Conservation (phyloP, 352 stramenopile genomes). For the Pythium myriotylum region DNA sequence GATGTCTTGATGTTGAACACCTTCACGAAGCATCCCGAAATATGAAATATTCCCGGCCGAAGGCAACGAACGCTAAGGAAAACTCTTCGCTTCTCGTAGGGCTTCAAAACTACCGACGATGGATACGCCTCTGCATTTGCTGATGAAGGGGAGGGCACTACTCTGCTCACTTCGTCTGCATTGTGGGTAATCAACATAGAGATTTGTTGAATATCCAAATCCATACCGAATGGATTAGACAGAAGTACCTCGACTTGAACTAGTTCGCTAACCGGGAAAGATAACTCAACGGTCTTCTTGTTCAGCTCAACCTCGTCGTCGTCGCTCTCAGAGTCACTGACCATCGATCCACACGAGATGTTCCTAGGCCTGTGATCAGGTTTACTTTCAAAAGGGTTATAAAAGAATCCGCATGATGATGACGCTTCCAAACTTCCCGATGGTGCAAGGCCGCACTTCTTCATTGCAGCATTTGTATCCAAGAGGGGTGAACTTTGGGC, state of each 20-base stretch:
- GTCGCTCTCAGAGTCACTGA: constrained; percentile 16
- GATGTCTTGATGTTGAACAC: constrained; percentile 64
- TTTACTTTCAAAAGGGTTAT: constrained; percentile 41
- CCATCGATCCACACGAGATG: background rate
- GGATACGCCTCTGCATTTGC: constrained; percentile 58
- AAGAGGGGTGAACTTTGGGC: constrained; percentile 39
- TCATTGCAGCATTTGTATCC: constrained; percentile 35
- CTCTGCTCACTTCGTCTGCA: background rate
- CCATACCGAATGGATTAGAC: constrained; percentile 72
- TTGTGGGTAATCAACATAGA: constrained; percentile 43
- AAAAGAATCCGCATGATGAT: constrained; percentile 31
- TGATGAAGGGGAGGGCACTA: background rate
- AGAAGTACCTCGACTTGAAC: constrained; percentile 61
- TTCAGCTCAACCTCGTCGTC: constrained; percentile 18
- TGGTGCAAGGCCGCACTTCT: constrained; percentile 34
- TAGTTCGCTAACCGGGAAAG: constrained; percentile 57
- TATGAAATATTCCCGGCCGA: constrained; percentile 36
- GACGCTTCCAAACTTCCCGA: constrained; percentile 6
- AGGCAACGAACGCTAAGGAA: constrained; percentile 52
- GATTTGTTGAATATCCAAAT: constrained; percentile 63
- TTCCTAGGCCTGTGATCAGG: background rate
- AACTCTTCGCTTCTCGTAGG: constrained; percentile 63
- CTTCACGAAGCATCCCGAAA: constrained; percentile 67
- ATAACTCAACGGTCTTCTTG: constrained; percentile 33
- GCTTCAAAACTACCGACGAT: constrained; percentile 42